Evolutionary conservation across 2,329 filamentous ascomycete genomes (phyloP), one percentile per base, ranked within the genome.

Genomic region (Nectriaceae sp.): DNA sequence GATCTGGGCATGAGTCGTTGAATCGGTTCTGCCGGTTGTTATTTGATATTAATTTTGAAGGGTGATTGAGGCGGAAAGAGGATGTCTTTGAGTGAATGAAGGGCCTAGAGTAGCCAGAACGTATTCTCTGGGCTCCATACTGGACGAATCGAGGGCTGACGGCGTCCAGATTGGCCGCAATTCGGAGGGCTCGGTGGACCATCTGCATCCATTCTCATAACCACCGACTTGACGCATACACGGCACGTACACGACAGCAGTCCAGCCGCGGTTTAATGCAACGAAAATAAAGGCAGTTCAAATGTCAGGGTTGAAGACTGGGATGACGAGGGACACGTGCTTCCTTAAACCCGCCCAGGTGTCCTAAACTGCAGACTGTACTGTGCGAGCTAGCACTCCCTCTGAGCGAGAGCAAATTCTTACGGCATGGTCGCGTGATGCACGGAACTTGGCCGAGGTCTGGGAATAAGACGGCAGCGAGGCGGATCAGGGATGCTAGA

Each of bases 151-250:
- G 40, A 4, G 21, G 24, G 24, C 40, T 19, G 18, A 20, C 21
- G 16, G 40, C 40, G 40, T 42, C 24, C 24, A 42, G 16, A 18
- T 22, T 6, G n/a, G 40, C 40, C 24, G 40, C 22, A 18, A 20
- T 31, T 42, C 40, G 21, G 19, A 33, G 40, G 40, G 40, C 22
- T 42, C 40, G 40, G 40, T 42, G 18, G 24, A 21, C 24, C 40
- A 42, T 42, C 33, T 10, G 33, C 33, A 36, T 10, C 8, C 33
- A 16, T 36, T 6, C 33, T 11, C 16, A 6, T 6, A 36, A 31
- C 26, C 15, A 31, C 26, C 26, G 26, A 31, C 26, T 10, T n/a
- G n/a, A n/a, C n/a, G 15, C 26, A 31, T 8, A 15, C 10, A 31
- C 26, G 8, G 8, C 26, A 31, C 8, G 26, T 31, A 31, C 26